Conservation (phyloP, 1,284 basidiomycete genomes). For the Puccinia hordei region DNA sequence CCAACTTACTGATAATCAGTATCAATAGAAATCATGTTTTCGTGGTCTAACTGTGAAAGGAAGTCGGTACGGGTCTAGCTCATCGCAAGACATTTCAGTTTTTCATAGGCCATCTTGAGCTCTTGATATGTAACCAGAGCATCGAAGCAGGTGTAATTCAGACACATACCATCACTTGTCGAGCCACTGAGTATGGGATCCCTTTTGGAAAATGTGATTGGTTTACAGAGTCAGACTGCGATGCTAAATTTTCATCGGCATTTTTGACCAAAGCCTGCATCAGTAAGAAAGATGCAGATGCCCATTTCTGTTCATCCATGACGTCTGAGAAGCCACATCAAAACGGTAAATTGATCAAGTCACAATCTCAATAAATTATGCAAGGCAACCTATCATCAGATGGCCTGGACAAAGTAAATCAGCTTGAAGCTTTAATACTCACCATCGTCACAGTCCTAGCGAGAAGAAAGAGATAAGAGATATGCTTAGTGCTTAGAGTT, state of each 20-base stretch:
- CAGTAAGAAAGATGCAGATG: conserved; percentile 43
- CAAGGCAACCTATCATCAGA: not conserved
- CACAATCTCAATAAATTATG: no score
- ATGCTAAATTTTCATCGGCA: conserved; percentile 24
- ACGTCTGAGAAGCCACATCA: conserved; percentile 27
- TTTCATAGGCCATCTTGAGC: no score
- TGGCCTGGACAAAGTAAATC: no score
- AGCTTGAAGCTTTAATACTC: not conserved
- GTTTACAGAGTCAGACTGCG: not conserved
- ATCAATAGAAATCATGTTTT: conserved; percentile 48
- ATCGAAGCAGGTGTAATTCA: not conserved
- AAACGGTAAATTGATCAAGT: no score
- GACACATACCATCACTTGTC: conserved; percentile 48
- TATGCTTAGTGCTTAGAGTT: not conserved
- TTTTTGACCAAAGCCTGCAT: conserved; percentile 43
- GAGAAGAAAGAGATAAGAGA: not conserved
- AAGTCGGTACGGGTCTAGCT: conserved; percentile 47
- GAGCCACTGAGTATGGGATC: conserved; percentile 30
- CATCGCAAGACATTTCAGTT: not conserved
- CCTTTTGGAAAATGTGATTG: conserved; percentile 30
- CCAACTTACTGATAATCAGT: conserved; percentile 50
- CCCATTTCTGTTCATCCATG: conserved; percentile 51
- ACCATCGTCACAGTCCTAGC: conserved; percentile 51
- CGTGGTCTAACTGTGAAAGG: conserved; percentile 46
- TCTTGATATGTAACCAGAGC: not conserved